These are phyloP conservation scores for Colletotrichum sojae DNA, from an alignment of 2,329 filamentous ascomycete species.

Conservation along the genomic window DNA sequence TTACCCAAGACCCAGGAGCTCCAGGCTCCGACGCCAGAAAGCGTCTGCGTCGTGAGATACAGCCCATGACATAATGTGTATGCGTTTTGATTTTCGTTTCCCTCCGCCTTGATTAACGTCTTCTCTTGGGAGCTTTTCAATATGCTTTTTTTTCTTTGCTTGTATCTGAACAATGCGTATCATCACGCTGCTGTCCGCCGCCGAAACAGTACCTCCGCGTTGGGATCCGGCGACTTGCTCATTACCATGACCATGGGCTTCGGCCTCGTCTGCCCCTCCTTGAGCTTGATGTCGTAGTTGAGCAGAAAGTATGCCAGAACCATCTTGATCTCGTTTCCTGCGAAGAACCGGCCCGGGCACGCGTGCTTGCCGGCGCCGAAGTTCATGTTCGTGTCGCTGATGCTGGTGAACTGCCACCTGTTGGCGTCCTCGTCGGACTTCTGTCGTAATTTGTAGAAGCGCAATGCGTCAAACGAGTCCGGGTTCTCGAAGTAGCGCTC, in stretches of 20 bases:
- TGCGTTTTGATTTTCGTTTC: neutral
- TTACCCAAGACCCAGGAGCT: constrained; percentile 26
- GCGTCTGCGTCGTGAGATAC: constrained; percentile 2
- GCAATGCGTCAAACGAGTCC: constrained; percentile 62
- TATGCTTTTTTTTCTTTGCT: neutral
- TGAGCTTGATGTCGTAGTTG: constrained; percentile 58
- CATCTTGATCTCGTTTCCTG: constrained; percentile 61
- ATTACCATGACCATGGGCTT: constrained; percentile 55
- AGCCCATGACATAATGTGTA: neutral
- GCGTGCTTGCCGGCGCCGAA: constrained; percentile 64
- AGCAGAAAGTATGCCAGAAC: constrained; percentile 58
- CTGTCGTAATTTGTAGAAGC: constrained; percentile 62
- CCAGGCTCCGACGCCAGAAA: constrained; percentile 29
- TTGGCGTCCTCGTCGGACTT: constrained; percentile 54
- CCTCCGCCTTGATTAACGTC: constrained; percentile 1
- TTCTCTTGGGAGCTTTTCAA: constrained; percentile 3
- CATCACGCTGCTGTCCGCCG: constrained; percentile 46
- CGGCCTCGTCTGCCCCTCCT: constrained; percentile 55
- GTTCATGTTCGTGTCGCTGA: constrained; percentile 59
- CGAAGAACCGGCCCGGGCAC: constrained; percentile 65
- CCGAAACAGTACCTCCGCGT: constrained; percentile 57
- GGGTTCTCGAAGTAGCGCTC: constrained; percentile 57
- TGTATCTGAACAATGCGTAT: neutral
- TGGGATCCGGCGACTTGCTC: constrained; percentile 58
- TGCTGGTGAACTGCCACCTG: constrained; percentile 59